A percentile compares a stretch with the other conserved stretches of the same genome.
Evolutionary conservation across 2,329 filamentous ascomycete genomes (phyloP).

Genomic region (Tolypocladium guangdongense): DNA sequence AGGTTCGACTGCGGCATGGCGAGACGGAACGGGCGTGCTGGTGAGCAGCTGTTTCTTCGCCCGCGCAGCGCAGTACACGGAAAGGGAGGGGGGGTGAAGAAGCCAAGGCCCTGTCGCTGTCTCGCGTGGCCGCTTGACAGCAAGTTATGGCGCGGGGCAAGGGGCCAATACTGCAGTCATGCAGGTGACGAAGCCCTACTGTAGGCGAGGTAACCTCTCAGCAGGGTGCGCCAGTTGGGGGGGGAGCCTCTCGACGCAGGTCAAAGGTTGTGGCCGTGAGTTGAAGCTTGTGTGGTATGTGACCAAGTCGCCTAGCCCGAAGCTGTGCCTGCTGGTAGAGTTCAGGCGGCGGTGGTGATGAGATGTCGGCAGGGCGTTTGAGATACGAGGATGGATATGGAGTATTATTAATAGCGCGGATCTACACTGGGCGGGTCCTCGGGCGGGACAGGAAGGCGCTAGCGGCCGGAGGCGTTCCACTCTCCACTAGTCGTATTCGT

Average conservation of each 20-base stretch:
- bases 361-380: neutral
- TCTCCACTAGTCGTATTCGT: no score
- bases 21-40: neutral
- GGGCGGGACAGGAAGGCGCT: neutral
- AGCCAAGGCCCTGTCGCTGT: neutral
- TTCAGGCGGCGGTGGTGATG: no score
- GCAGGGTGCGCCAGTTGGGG: neutral
- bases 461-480: neutral
- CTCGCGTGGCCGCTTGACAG: neutral
- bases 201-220: no score
- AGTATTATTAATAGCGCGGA: no score
- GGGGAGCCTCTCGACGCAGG: no score
- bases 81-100: neutral
- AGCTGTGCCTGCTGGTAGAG: no score
- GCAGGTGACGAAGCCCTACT: neutral
- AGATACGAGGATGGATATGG: neutral
- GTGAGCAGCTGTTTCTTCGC: neutral
- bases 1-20: constrained; percentile 22
- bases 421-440: neutral
- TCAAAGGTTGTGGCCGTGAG: neutral
- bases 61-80: neutral
- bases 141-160: neutral
- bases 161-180: neutral
- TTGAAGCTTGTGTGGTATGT: neutral
- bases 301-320: no score